Evolutionary conservation across 306 rosid genomes (phyloP).

Genomic region (Cucumis hystrix): DNA sequence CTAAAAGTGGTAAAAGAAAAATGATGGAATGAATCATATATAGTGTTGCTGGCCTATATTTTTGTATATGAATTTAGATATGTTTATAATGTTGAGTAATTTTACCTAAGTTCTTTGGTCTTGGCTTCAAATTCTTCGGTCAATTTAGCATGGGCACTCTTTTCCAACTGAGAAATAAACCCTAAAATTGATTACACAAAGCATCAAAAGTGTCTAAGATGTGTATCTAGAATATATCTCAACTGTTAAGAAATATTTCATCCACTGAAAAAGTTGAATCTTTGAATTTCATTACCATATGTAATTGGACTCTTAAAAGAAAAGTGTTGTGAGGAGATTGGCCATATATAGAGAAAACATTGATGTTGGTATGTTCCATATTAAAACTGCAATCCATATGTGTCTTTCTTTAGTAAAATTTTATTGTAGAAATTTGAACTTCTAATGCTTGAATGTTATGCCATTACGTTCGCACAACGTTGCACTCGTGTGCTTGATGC

Average conservation of each 20-base stretch:
- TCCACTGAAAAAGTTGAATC: neutral
- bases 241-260: too few species aligned
- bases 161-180: neutral
- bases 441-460: too few species aligned
- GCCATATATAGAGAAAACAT: neutral
- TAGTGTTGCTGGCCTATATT: too few species aligned
- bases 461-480: too few species aligned
- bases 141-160: neutral
- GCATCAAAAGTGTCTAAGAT: neutral
- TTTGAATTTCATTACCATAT: neutral
- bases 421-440: too few species aligned
- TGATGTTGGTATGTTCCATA: neutral
- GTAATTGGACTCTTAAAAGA: too few species aligned
- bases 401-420: too few species aligned
- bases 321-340: neutral
- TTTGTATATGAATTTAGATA: too few species aligned
- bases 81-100: neutral
- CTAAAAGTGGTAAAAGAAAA: too few species aligned
- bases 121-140: conserved; percentile 8
- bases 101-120: neutral
- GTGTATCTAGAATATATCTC: too few species aligned
- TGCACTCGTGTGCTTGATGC: too few species aligned
- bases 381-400: neutral
- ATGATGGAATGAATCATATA: too few species aligned
- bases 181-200: neutral